phyloP scores from a whole-genome alignment of 1,284 basidiomycete genomes.

The Boletus semigastroideus region DNA sequence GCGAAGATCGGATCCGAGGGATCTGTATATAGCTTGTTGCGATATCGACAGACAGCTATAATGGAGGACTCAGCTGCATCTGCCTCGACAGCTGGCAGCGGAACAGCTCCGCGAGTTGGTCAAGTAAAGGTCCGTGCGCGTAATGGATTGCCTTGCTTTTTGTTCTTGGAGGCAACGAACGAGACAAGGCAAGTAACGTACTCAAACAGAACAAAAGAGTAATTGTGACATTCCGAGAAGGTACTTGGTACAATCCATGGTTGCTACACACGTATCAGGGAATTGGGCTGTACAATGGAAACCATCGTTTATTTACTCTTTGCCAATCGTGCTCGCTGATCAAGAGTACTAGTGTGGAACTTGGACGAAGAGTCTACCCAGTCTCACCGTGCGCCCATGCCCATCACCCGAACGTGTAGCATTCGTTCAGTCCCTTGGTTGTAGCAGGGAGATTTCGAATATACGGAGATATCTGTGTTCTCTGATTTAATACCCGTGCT shows the following conservation, averaged over 20 bases:
- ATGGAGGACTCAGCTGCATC: conserved; percentile 23
- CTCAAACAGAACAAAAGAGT: conserved; percentile 2
- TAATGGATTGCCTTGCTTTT: conserved; percentile 2
- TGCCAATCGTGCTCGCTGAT: too few species aligned
- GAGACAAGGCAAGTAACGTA: neutral
- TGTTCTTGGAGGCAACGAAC: conserved; percentile 8
- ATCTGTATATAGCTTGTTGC: conserved; percentile 3
- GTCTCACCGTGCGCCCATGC: too few species aligned
- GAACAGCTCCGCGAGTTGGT: conserved; percentile 10
- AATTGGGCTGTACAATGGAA: conserved; percentile 4
- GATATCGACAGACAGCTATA: conserved; percentile 15
- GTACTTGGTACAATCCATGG: neutral
- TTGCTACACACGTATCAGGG: neutral
- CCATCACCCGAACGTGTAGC: too few species aligned
- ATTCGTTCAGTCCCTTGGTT: neutral
- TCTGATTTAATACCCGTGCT: neutral
- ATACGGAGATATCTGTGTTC: neutral
- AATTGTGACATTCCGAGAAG: neutral
- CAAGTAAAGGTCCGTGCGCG: conserved; percentile 5
- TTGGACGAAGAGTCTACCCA: too few species aligned
- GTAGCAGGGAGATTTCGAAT: neutral
- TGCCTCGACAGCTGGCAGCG: conserved; percentile 15
- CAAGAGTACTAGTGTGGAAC: too few species aligned
- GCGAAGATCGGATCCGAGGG: conserved; percentile 10
- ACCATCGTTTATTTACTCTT: neutral